These are phyloP conservation scores for Spirogloea muscicola DNA, from an alignment of 139 green algal species.

Conservation along the genomic window DNA sequence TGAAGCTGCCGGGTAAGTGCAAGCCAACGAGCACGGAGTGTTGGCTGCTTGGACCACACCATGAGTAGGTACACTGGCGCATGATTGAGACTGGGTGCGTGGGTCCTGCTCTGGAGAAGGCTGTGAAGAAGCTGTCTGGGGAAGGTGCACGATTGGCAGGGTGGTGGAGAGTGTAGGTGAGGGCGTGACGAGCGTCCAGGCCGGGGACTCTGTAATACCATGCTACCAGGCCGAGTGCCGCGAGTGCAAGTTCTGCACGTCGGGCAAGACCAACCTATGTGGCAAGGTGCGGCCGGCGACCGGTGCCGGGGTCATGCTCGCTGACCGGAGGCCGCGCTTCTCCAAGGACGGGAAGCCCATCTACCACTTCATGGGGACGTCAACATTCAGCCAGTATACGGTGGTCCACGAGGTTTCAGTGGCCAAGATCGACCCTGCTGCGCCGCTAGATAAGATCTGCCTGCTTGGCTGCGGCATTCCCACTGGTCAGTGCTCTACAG, in stretches of 20 bases:
- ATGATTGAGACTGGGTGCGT: too few relatives aligned
- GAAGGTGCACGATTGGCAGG: too few relatives aligned
- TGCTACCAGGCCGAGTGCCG: conserved; percentile 47
- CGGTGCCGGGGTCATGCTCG: conserved; percentile 86
- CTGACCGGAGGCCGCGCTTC: conserved; percentile 79
- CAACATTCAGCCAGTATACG: conserved; percentile 96
- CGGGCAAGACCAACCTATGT: conserved; percentile 89
- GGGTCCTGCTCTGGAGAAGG: too few relatives aligned
- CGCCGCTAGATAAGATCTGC: conserved; percentile 65
- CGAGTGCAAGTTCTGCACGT: conserved; percentile 94
- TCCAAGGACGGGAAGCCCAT: conserved; percentile 77
- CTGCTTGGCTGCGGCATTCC: conserved; percentile 57
- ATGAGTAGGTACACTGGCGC: too few relatives aligned
- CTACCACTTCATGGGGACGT: conserved; percentile 99
- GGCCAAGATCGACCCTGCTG: conserved; percentile 52
- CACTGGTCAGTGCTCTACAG: conserved; percentile 1
- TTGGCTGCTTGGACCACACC: too few relatives aligned
- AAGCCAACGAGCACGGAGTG: too few relatives aligned
- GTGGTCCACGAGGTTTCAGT: conserved; percentile 82
- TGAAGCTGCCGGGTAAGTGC: conserved; percentile 65
- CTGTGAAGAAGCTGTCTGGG: too few relatives aligned
- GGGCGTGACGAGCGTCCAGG: conserved; percentile 57
- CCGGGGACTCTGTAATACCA: conserved; percentile 71
- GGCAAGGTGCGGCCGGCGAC: conserved; percentile 41
- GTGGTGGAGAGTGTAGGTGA: conserved; percentile 90